These are phyloP conservation scores for Eucalyptus regnans DNA, from an alignment of 345 rosid species.

Conservation along the genomic window DNA sequence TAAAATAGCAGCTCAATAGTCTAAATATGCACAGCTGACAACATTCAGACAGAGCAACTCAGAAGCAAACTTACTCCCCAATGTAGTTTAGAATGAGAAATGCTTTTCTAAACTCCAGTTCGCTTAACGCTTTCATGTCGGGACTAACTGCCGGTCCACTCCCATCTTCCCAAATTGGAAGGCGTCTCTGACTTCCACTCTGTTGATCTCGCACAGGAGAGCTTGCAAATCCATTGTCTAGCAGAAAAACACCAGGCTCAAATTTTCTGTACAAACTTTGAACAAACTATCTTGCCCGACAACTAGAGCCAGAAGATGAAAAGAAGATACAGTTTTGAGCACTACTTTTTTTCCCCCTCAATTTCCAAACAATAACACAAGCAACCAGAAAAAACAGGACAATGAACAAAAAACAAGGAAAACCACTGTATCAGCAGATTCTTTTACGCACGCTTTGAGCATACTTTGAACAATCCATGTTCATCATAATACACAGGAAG, in stretches of 20 bases:
- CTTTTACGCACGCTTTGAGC: background rate
- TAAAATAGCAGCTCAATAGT: background rate
- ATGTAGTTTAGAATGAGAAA: conserved; percentile 53
- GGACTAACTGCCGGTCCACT: background rate
- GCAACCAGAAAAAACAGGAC: background rate
- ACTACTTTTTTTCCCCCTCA: background rate
- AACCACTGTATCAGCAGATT: background rate
- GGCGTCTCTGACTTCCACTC: background rate
- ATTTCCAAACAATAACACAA: background rate
- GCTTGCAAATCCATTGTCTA: background rate
- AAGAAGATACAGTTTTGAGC: background rate
- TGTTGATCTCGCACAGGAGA: background rate
- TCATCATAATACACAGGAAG: background rate
- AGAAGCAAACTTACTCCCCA: conserved; percentile 31
- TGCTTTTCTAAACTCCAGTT: conserved; percentile 50
- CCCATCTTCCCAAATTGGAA: background rate
- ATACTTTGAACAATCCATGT: background rate
- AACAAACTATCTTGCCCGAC: background rate
- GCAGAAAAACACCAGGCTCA: background rate
- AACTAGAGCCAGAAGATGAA: background rate
- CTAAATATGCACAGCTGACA: background rate
- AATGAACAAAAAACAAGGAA: background rate
- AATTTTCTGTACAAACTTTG: background rate
- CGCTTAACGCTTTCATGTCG: conserved; percentile 34
- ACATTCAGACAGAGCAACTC: background rate